Base-by-base conservation (phyloP, 129 eudicot genomes). In the Flaveria robusta region DNA sequence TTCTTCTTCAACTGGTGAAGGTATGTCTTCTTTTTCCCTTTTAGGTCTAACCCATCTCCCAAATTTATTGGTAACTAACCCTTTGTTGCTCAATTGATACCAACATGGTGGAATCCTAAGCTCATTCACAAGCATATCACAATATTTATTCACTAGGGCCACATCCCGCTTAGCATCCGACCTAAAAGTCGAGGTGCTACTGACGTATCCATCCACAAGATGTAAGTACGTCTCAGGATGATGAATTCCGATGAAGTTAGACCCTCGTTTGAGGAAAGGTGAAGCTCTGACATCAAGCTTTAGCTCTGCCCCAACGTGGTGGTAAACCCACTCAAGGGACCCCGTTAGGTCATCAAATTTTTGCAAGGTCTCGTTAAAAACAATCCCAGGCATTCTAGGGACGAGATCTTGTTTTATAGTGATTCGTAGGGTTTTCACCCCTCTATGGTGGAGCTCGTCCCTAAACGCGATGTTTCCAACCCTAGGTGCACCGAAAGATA, bases 151-250 rank as follows among this genome's bases (percentile, higher is more conserved):
- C 66, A 90, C 96, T 55, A 92, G 45, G 0, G 96, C 89, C 37
- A 92, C 80, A 70, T 92, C 98, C 75, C 98, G 79, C 51, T 74
- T 72, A 22, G 96, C 93, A 24, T 83, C 84, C 0, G 73, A 10
- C 58, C 98, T 72, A 69, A 89, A 92, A 4, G 74, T 60, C 37
- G 81, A 81, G 12, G 13, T 49, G 18, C 78, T 75, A 39, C 90
- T 70, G 0, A 50, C 66, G 22, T 63, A 89, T 24, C 93, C 98
- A 56, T 92, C 98, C 3, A 92, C 84, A 11, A 92, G 74, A 70
- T 92, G 98, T 16, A 92, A 86, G 76, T 92, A 89, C 7, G 98
- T 89, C 80, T 92, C 98, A 0, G 86, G 88, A 83, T 84, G 86
- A 71, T 92, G 98, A 49, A 80, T 72, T 3, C 96, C 92, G 9